Evolutionary conservation across 352 stramenopile species (phyloP).

Genomic region (Phytophthora pisi): DNA sequence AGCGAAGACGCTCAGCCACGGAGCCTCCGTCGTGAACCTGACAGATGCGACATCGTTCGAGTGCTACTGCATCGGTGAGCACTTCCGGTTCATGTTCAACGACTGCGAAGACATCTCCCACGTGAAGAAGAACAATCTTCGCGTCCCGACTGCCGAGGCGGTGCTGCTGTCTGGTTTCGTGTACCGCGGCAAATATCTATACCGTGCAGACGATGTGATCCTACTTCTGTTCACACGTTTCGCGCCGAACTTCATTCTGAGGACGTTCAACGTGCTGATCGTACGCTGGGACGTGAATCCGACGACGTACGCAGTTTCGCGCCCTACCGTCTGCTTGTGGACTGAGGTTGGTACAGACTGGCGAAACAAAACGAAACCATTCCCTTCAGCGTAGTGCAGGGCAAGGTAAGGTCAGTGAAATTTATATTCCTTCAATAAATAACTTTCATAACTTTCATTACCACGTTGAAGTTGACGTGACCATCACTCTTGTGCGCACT

Average conservation of each 20-base stretch:
- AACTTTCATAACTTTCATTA: constrained; percentile 13
- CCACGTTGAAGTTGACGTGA: constrained; percentile 41
- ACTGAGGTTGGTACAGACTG: constrained; percentile 45
- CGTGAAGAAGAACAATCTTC: constrained; percentile 30
- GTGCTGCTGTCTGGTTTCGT: constrained; percentile 38
- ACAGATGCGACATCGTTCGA: constrained; percentile 37
- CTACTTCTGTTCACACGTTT: constrained; percentile 40
- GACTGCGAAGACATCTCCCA: constrained; percentile 42
- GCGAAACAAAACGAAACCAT: constrained; percentile 40
- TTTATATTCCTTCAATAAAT: constrained; percentile 8
- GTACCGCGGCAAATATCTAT: constrained; percentile 37
- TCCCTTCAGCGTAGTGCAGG: constrained; percentile 32
- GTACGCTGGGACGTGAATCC: constrained; percentile 40
- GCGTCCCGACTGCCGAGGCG: constrained; percentile 30
- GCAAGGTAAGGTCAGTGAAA: not conserved
- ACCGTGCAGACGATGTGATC: constrained; percentile 35
- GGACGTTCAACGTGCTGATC: constrained; percentile 48
- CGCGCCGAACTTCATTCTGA: constrained; percentile 32
- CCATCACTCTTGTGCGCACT: constrained; percentile 43
- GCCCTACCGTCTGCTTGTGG: constrained; percentile 40
- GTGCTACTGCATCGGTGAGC: constrained; percentile 40
- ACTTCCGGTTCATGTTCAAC: constrained; percentile 42
- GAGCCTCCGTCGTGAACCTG: constrained; percentile 27
- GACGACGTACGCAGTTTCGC: constrained; percentile 38
- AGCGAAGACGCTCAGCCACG: constrained; percentile 22